phyloP scores from a whole-genome alignment of 768 basidiomycete species.

The Russula griseocarnosa region DNA sequence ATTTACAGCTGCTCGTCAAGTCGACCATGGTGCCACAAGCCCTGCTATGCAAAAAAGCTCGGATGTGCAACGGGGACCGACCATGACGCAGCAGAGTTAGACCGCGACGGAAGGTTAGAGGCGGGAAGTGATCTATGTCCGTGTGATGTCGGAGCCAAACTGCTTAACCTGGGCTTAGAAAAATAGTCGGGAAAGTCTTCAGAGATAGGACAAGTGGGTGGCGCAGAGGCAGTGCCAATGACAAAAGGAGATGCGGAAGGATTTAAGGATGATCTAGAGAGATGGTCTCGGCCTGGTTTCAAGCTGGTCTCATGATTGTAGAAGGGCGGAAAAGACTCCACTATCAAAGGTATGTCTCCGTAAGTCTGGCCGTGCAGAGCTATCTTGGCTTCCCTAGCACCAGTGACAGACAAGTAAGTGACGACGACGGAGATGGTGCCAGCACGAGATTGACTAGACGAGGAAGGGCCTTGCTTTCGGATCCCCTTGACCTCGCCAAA shows the following conservation, averaged over 20 bases:
- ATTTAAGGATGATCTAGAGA: slow-evolving; percentile 33
- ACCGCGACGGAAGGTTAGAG: slow-evolving; percentile 24
- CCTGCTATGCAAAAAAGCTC: neutral
- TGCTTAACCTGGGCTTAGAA: slow-evolving; percentile 3
- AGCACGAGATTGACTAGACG: slow-evolving; percentile 34
- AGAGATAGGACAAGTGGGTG: slow-evolving; percentile 23
- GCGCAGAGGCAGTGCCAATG: slow-evolving; percentile 23
- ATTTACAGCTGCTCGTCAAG: neutral
- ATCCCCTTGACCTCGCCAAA: slow-evolving; percentile 66
- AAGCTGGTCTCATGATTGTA: slow-evolving; percentile 1
- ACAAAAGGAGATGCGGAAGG: slow-evolving; percentile 36
- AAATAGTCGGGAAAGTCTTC: slow-evolving; percentile 22
- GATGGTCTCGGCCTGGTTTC: slow-evolving; percentile 25
- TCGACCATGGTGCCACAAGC: neutral
- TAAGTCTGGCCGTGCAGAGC: slow-evolving; percentile 61
- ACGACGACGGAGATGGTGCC: slow-evolving; percentile 55
- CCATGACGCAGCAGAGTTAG: slow-evolving; percentile 25
- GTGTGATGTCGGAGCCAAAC: neutral
- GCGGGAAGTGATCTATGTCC: slow-evolving; percentile 23
- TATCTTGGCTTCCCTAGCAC: slow-evolving; percentile 63
- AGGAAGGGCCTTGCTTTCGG: slow-evolving; percentile 41
- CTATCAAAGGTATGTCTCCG: slow-evolving; percentile 43
- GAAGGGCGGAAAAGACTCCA: slow-evolving; percentile 36
- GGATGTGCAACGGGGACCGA: slow-evolving; percentile 1
- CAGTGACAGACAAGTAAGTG: slow-evolving; percentile 52